These are phyloP conservation scores for Rickenella mellea DNA, from an alignment of 768 basidiomycete genomes.

Conservation along the genomic window DNA sequence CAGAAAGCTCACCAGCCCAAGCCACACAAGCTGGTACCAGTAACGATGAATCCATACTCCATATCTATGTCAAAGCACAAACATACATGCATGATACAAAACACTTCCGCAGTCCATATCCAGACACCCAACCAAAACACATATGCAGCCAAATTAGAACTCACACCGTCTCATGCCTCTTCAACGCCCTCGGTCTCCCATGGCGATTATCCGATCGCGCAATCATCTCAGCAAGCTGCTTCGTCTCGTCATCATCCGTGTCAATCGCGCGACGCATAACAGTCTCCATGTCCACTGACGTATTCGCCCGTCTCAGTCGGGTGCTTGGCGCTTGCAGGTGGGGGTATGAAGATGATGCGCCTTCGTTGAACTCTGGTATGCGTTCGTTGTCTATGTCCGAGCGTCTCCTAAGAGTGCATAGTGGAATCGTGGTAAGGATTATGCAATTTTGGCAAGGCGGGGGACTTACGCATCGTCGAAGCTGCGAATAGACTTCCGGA, in stretches of 20 bases:
- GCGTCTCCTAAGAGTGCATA: slow-evolving; percentile 39
- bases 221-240: slow-evolving; percentile 53
- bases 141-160: no score
- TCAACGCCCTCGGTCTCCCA: slow-evolving; percentile 42
- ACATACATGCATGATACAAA: not conserved
- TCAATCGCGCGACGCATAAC: slow-evolving; percentile 55
- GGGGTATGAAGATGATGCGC: slow-evolving; percentile 21
- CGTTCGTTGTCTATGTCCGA: slow-evolving; percentile 70
- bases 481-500: slow-evolving; percentile 51
- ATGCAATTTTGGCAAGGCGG: not conserved
- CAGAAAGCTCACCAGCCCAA: no score
- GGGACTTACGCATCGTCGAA: slow-evolving; percentile 69
- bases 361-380: slow-evolving; percentile 43
- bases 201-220: slow-evolving; percentile 39
- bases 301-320: slow-evolving; percentile 34
- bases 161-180: slow-evolving; percentile 53
- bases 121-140: not conserved
- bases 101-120: not conserved
- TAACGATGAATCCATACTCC: not conserved
- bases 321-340: slow-evolving; percentile 59
- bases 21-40: not conserved
- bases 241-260: slow-evolving; percentile 41
- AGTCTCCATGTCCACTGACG: slow-evolving; percentile 47
- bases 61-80: not conserved
- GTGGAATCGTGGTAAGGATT: not conserved